Evolutionary conservation across 2,329 filamentous ascomycete species (phyloP).

Genomic region (Pseudogymnoascus sp.): DNA sequence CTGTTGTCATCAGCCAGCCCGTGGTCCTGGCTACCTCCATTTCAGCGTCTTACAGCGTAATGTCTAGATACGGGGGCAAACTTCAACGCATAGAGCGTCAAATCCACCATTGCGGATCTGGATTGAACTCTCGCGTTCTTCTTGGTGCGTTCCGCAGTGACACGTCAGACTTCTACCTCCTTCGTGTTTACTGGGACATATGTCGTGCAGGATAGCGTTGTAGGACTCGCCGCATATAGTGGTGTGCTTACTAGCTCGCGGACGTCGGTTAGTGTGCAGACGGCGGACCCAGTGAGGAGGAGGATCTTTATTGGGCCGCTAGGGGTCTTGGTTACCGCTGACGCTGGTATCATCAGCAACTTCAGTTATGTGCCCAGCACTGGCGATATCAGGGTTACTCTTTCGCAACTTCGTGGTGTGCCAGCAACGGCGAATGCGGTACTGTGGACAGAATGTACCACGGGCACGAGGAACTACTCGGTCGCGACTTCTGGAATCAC

Average conservation of each 20-base stretch:
- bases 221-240: slow-evolving; percentile 43
- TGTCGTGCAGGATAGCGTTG: slow-evolving; percentile 35
- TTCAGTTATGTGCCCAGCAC: slow-evolving; percentile 27
- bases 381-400: background rate
- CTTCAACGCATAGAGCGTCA: slow-evolving; percentile 37
- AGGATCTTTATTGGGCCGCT: slow-evolving; percentile 41
- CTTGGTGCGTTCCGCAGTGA: slow-evolving; percentile 42
- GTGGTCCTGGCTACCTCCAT: background rate
- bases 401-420: background rate
- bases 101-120: slow-evolving; percentile 54
- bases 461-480: background rate
- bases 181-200: slow-evolving; percentile 44
- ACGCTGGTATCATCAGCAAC: slow-evolving; percentile 35
- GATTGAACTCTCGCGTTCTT: slow-evolving; percentile 47
- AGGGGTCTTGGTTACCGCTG: slow-evolving; percentile 33
- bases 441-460: background rate
- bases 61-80: slow-evolving; percentile 21
- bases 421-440: background rate
- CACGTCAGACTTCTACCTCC: slow-evolving; percentile 39
- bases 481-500: background rate
- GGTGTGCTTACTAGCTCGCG: slow-evolving; percentile 30
- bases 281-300: slow-evolving; percentile 39
- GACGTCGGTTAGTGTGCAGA: slow-evolving; percentile 29
- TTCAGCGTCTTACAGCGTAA: background rate
- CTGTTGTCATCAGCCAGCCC: background rate